Percentiles rank a stretch among this genome's conserved stretches.
Conservation (phyloP, 2,329 filamentous ascomycete species). For the Akanthomyces dipterigenus region DNA sequence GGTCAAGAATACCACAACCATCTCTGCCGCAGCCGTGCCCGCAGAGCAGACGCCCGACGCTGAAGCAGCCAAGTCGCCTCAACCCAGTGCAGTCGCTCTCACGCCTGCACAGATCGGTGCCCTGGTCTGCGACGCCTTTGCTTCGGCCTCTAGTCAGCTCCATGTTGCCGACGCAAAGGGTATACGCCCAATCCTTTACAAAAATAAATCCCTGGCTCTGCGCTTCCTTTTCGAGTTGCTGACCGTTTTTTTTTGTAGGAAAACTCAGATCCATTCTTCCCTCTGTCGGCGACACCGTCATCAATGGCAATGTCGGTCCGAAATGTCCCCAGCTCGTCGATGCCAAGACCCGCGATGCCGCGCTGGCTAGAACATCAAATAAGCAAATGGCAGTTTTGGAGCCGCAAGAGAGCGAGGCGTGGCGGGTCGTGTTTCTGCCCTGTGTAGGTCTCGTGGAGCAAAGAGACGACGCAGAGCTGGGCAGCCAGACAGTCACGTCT, state of each 20-base stretch:
- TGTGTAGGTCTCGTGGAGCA: background rate
- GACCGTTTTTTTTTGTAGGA: background rate
- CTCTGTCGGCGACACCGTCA: background rate
- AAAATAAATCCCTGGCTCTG: no score
- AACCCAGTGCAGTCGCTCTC: background rate
- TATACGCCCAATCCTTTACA: background rate
- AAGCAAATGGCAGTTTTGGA: background rate
- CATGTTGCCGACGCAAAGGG: background rate
- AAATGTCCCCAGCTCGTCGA: background rate
- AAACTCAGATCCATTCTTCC: background rate
- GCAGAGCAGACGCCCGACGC: background rate
- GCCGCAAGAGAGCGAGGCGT: background rate
- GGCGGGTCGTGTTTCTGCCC: background rate
- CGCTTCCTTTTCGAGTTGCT: no score
- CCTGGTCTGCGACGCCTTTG: background rate
- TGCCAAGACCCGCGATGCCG: background rate
- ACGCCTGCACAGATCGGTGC: background rate
- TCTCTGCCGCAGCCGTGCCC: background rate
- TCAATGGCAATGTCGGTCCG: background rate
- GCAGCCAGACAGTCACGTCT: background rate
- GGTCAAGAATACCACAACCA: background rate
- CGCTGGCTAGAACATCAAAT: background rate
- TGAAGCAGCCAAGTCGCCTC: background rate
- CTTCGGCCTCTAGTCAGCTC: background rate
- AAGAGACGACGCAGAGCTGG: background rate